A percentile compares a stretch with the other conserved stretches of the same genome.
Evolutionary conservation across 2,329 filamentous ascomycete genomes (phyloP).

Genomic region (Colletotrichum simmondsii): DNA sequence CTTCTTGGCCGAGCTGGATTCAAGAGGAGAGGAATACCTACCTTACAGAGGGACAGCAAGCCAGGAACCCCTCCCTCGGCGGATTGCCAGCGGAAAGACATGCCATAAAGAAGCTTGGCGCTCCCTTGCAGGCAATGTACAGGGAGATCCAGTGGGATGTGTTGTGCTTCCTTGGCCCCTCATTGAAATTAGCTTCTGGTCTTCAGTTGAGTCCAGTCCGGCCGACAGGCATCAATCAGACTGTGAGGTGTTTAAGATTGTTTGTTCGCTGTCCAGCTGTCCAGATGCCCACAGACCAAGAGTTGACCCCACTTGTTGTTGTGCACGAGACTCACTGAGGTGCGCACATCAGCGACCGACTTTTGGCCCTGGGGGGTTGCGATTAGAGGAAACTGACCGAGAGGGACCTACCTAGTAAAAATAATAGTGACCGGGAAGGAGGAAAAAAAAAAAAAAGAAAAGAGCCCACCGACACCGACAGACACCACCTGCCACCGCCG

Average conservation of each 20-base stretch:
- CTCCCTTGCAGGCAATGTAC: neutral
- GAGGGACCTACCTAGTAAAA: neutral
- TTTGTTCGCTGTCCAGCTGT: neutral
- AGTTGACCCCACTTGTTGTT: conserved; percentile 47
- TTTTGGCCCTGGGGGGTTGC: conserved; percentile 43
- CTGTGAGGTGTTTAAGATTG: conserved; percentile 39
- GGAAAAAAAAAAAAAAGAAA: conserved; percentile 11
- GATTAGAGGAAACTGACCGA: neutral
- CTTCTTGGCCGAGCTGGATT: neutral
- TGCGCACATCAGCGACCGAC: conserved; percentile 41
- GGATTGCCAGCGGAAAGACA: neutral
- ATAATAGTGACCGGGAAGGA: neutral
- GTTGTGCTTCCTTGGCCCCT: conserved; percentile 13
- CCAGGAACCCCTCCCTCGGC: conserved; percentile 28
- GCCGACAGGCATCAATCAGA: conserved; percentile 41
- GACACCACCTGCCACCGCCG: conserved; percentile 49
- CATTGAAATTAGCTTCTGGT: conserved; percentile 13
- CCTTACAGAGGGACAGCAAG: neutral
- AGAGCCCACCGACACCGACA: conserved; percentile 27
- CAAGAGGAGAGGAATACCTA: neutral
- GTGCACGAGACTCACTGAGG: neutral
- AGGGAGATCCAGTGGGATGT: neutral
- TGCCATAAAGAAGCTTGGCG: neutral
- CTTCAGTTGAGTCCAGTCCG: conserved; percentile 7
- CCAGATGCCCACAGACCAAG: neutral